A percentile compares a stretch with the other conserved stretches of the same genome.
Evolutionary conservation across 2,329 filamentous ascomycete species (phyloP).

Genomic region (Kalaharituber pfeilii): DNA sequence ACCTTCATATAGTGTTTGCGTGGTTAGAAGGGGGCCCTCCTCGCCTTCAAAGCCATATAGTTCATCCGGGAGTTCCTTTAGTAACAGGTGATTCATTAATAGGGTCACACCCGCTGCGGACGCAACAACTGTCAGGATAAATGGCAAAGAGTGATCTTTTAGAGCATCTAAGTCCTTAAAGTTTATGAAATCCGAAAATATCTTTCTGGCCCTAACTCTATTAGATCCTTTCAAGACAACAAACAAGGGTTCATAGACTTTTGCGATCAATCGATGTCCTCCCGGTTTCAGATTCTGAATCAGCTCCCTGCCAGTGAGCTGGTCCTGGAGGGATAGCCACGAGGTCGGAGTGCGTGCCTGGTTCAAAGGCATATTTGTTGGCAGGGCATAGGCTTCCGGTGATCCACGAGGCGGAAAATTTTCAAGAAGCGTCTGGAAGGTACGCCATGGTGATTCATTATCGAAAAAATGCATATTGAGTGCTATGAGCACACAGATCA

Average conservation of each 20-base stretch:
- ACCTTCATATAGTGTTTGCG: constrained; percentile 43
- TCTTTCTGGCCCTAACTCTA: constrained; percentile 38
- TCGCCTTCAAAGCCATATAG: constrained; percentile 28
- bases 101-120: constrained; percentile 47
- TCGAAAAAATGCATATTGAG: constrained; percentile 67
- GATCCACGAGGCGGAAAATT: constrained; percentile 12
- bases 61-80: constrained; percentile 39
- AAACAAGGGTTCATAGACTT: constrained; percentile 56
- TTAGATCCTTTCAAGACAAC: constrained; percentile 54
- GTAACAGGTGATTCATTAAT: constrained; percentile 57
- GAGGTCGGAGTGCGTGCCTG: constrained; percentile 59
- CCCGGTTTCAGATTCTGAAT: constrained; percentile 58
- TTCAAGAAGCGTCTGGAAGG: constrained; percentile 20
- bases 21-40: constrained; percentile 37
- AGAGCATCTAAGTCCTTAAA: constrained; percentile 46
- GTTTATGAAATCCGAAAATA: constrained; percentile 34
- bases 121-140: constrained; percentile 45
- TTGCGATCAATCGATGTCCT: constrained; percentile 53
- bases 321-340: constrained; percentile 61
- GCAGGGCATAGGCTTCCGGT: neutral
- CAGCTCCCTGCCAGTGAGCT: constrained; percentile 59
- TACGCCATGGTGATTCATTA: constrained; percentile 33
- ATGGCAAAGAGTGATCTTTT: constrained; percentile 38
- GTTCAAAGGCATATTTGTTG: constrained; percentile 29
- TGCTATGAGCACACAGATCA: constrained; percentile 53